phyloP scores from a whole-genome alignment of 2,329 filamentous ascomycete species.

The Hypoxylon sp. region DNA sequence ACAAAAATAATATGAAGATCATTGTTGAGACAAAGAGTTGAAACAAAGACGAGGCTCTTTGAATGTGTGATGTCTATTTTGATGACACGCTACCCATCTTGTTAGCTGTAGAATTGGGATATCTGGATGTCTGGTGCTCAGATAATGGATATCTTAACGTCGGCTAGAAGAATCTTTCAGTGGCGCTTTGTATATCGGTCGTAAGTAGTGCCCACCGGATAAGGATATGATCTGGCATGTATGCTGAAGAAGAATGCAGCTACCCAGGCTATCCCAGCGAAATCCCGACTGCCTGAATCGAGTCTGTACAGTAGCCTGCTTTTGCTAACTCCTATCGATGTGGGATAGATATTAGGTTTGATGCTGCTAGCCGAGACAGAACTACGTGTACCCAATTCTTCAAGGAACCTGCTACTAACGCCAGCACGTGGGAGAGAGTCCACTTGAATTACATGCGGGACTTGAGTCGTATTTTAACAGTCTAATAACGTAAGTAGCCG shows the following conservation, averaged over 20 bases:
- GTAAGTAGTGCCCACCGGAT: not conserved
- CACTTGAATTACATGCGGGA: slow-evolving; percentile 28
- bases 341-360: slow-evolving; percentile 17
- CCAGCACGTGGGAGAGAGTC: slow-evolving; percentile 35
- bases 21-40: too few relatives aligned
- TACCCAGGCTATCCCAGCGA: slow-evolving; percentile 29
- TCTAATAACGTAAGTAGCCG: slow-evolving; percentile 23
- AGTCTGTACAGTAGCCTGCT: slow-evolving; percentile 1
- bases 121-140: not conserved
- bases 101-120: not conserved
- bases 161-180: not conserved
- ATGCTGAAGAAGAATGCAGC: slow-evolving; percentile 23
- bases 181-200: too few relatives aligned
- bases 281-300: slow-evolving; percentile 14
- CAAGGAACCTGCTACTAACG: slow-evolving; percentile 33
- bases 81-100: not conserved
- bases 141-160: not conserved
- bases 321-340: slow-evolving; percentile 4
- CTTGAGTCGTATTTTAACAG: slow-evolving; percentile 6
- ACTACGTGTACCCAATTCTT: slow-evolving; percentile 22
- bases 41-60: not conserved
- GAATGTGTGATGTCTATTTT: not conserved
- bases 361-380: slow-evolving; percentile 37
- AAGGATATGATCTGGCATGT: slow-evolving; percentile 7
- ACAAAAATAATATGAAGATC: too few relatives aligned